phyloP scores from a whole-genome alignment of 805 yeast species.

The Wickerhamomyces rabaulensis region DNA sequence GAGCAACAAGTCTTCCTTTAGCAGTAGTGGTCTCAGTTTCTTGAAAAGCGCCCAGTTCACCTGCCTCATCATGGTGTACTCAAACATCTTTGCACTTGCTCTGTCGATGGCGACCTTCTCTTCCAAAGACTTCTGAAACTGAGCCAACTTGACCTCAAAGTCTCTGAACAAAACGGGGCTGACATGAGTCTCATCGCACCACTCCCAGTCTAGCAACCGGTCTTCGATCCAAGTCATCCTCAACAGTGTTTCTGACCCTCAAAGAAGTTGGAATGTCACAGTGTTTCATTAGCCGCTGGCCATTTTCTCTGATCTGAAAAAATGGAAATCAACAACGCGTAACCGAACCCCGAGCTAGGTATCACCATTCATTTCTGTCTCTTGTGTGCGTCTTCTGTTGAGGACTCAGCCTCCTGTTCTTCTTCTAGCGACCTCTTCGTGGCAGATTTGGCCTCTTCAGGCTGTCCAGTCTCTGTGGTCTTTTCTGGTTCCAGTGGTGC shows the following conservation, averaged over 20 bases:
- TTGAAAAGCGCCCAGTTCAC: neutral
- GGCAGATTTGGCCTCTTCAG: neutral
- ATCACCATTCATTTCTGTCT: neutral
- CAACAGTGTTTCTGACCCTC: neutral
- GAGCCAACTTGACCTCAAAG: neutral
- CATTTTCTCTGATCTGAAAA: neutral
- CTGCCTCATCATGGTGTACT: neutral
- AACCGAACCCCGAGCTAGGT: neutral
- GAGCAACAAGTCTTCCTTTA: neutral
- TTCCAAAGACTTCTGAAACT: neutral
- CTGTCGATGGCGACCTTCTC: constrained; percentile 8
- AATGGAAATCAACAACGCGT: neutral
- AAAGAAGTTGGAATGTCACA: neutral
- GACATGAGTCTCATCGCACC: neutral
- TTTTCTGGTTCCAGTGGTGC: neutral
- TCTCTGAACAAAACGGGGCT: neutral
- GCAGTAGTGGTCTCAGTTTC: neutral
- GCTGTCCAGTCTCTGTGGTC: neutral
- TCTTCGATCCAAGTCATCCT: neutral
- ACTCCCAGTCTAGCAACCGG: neutral
- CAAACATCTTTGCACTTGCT: constrained; percentile 9
- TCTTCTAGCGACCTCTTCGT: neutral
- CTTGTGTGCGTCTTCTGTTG: neutral
- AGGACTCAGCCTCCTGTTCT: neutral
- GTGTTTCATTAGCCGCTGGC: neutral